These are phyloP conservation scores for Vanderwaltozyma yarrowii DNA, from an alignment of 805 yeast species.

Conservation along the genomic window DNA sequence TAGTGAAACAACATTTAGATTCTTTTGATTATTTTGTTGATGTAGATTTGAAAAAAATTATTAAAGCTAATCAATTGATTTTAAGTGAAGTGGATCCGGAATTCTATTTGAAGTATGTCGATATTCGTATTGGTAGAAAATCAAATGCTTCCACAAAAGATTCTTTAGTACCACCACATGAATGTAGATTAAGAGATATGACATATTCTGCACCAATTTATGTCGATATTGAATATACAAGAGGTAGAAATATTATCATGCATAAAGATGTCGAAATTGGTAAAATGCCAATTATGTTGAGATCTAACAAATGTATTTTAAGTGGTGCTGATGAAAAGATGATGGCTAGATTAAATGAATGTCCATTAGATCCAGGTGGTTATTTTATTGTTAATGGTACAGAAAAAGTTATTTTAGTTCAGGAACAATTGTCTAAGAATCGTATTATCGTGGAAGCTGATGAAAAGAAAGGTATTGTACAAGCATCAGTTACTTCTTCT, in stretches of 20 bases:
- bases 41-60: constrained; percentile 83
- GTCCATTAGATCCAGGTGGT: constrained; percentile 98
- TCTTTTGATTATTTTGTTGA: constrained; percentile 97
- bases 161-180: constrained; percentile 77
- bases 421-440: constrained; percentile 92
- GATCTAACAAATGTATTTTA: constrained; percentile 85
- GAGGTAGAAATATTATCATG: constrained; percentile 86
- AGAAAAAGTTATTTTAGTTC: constrained; percentile 91
- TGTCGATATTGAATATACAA: constrained; percentile 94
- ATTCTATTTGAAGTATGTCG: constrained; percentile 84
- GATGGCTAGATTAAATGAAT: constrained; percentile 86
- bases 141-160: constrained; percentile 47
- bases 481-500: constrained; percentile 95
- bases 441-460: constrained; percentile 98
- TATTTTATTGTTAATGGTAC: constrained; percentile 97
- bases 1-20: constrained; percentile 94
- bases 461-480: constrained; percentile 86
- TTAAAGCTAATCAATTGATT: constrained; percentile 80
- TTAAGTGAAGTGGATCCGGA: constrained; percentile 96
- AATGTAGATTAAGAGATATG: constrained; percentile 87
- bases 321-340: constrained; percentile 65
- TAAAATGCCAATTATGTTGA: constrained; percentile 96
- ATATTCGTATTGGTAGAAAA: constrained; percentile 81
- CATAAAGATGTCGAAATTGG: constrained; percentile 91
- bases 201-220: constrained; percentile 92